Percentiles rank a stretch among this genome's conserved stretches.
Conservation (phyloP, 257 asterid genomes). For the Solanum pennellii region DNA sequence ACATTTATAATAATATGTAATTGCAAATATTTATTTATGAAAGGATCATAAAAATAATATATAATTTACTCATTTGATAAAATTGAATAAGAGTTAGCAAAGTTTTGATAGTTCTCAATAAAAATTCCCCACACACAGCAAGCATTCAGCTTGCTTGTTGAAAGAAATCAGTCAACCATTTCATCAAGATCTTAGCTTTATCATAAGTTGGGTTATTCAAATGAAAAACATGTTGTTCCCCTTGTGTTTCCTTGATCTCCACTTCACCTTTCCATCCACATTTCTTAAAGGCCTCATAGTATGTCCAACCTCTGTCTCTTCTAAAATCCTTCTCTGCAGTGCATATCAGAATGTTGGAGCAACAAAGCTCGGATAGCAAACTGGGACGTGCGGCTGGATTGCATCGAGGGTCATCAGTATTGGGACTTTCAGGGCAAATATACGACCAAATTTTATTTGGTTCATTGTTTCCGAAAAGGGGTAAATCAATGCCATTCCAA, state of each 20-base stretch:
- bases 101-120: too few species aligned
- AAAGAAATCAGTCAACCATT: background rate
- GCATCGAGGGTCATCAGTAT: constrained; percentile 45
- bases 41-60: too few species aligned
- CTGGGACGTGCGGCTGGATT: constrained; percentile 30
- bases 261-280: constrained; percentile 53
- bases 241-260: constrained; percentile 45
- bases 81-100: too few species aligned
- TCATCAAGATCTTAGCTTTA: background rate
- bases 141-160: background rate
- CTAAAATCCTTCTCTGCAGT: constrained; percentile 44
- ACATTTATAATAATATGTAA: too few species aligned
- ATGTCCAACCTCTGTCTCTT: constrained; percentile 33
- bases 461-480: constrained; percentile 46
- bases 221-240: constrained; percentile 57
- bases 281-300: constrained; percentile 45
- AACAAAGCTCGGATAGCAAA: constrained; percentile 15
- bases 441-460: constrained; percentile 29
- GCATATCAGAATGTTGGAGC: constrained; percentile 37
- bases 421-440: constrained; percentile 2
- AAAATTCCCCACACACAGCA: background rate
- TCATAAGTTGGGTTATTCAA: background rate
- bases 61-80: too few species aligned
- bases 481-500: constrained; percentile 45
- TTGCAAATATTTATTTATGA: too few species aligned